Percentiles rank a stretch among this genome's conserved stretches.
These are phyloP conservation scores for Microdochium nivale DNA, from an alignment of 2,329 filamentous ascomycete species.

Conservation along the genomic window DNA sequence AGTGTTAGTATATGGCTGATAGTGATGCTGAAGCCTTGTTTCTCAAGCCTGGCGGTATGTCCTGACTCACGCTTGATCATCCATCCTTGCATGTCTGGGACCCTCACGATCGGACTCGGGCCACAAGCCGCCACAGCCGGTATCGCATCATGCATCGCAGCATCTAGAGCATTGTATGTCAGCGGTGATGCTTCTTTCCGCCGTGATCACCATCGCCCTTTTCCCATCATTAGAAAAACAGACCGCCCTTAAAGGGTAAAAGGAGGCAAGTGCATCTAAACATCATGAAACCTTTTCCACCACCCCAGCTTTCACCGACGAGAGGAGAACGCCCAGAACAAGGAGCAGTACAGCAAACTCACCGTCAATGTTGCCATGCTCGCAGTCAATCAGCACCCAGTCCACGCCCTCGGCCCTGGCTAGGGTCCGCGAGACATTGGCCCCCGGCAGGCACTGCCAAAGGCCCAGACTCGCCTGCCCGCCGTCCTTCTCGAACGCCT, in stretches of 20 bases:
- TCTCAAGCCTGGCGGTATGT: no score
- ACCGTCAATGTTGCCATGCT: constrained; percentile 49
- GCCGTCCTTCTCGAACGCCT: constrained; percentile 36
- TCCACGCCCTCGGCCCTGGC: constrained; percentile 54
- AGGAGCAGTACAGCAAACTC: constrained; percentile 1
- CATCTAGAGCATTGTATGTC: constrained; percentile 24
- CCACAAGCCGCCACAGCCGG: constrained; percentile 46
- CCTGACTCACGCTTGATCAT: constrained; percentile 44
- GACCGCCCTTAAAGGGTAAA: no score
- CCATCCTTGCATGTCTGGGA: constrained; percentile 47
- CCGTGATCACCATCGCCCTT: not conserved
- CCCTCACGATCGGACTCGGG: constrained; percentile 45
- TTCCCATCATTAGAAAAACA: not conserved
- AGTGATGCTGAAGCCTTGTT: no score
- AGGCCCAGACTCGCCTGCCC: constrained; percentile 44
- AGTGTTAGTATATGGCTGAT: constrained; percentile 9
- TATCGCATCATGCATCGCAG: constrained; percentile 49
- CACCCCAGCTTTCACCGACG: no score
- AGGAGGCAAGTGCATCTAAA: no score
- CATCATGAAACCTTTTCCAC: no score
- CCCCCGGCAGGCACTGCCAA: constrained; percentile 56
- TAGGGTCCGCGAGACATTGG: constrained; percentile 49
- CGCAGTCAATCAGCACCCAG: constrained; percentile 56
- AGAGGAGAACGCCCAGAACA: not conserved
- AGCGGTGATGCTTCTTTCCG: not conserved